Conservation (phyloP, 176 grass and related monocot species). For the Zoysia japonica region DNA sequence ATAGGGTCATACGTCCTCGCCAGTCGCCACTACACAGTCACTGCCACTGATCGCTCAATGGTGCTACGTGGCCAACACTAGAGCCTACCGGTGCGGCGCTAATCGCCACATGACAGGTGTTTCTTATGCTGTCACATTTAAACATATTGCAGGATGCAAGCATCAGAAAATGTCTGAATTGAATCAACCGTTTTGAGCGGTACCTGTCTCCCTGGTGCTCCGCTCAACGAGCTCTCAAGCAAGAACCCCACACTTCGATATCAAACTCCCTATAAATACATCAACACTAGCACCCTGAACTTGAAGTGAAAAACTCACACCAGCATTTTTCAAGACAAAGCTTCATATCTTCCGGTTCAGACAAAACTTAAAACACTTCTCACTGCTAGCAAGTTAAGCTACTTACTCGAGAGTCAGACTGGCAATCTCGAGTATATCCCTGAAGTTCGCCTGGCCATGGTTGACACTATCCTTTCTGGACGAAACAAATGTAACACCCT, state of each 20-base stretch:
- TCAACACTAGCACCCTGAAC: neutral
- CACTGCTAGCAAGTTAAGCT: neutral
- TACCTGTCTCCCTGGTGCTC: conserved; percentile 2
- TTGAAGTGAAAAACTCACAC: neutral
- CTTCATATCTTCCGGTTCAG: neutral
- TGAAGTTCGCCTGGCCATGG: conserved; percentile 35
- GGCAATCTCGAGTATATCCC: conserved; percentile 39
- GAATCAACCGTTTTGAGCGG: neutral
- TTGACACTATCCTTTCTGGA: conserved; percentile 34
- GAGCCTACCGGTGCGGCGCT: neutral
- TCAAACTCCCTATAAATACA: neutral
- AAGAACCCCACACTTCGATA: neutral
- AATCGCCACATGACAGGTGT: neutral
- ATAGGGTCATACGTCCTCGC: neutral
- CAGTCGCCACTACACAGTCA: neutral
- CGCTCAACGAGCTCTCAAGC: neutral
- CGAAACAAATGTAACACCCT: conserved; percentile 41
- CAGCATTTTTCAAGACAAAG: neutral
- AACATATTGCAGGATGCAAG: neutral
- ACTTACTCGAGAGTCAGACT: conserved; percentile 20
- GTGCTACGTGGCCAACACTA: neutral
- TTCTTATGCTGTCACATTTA: neutral
- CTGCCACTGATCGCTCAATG: neutral
- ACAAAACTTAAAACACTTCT: neutral
- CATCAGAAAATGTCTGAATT: too few relatives aligned